phyloP scores from a whole-genome alignment of 495 filamentous ascomycete genomes.

The Tuber indicum region DNA sequence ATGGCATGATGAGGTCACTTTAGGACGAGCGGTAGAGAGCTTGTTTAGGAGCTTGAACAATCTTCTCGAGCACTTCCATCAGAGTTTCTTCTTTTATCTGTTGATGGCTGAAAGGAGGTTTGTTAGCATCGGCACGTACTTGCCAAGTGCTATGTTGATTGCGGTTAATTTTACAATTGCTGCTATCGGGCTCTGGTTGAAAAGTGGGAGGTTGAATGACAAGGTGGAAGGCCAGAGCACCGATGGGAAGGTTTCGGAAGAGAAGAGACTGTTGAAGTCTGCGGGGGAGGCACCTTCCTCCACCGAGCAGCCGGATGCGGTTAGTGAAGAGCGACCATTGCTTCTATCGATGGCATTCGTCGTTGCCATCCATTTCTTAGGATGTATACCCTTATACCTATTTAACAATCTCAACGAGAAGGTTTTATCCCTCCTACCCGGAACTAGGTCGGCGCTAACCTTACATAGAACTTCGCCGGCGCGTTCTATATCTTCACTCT shows the following conservation, averaged over 20 bases:
- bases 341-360: slow-evolving; percentile 73
- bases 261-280: slow-evolving; percentile 17
- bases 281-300: background rate
- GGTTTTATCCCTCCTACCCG: slow-evolving; percentile 48
- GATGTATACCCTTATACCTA: slow-evolving; percentile 75
- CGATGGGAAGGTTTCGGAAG: slow-evolving; percentile 9
- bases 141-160: slow-evolving; percentile 93
- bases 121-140: slow-evolving; percentile 95
- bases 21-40: slow-evolving; percentile 83
- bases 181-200: slow-evolving; percentile 85
- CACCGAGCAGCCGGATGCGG: slow-evolving; percentile 10
- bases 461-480: slow-evolving; percentile 44
- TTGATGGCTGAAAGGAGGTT: slow-evolving; percentile 84
- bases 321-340: slow-evolving; percentile 60
- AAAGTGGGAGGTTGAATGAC: slow-evolving; percentile 55
- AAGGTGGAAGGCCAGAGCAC: slow-evolving; percentile 23
- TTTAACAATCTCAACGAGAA: slow-evolving; percentile 67
- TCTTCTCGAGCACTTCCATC: slow-evolving; percentile 89
- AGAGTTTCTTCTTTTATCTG: slow-evolving; percentile 98
- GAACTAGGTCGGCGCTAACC: slow-evolving; percentile 9
- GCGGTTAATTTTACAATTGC: slow-evolving; percentile 93
- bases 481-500: slow-evolving; percentile 54
- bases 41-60: slow-evolving; percentile 91
- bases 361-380: slow-evolving; percentile 62
- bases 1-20: slow-evolving; percentile 94